Evolutionary conservation across 345 rosid species (phyloP).

Genomic region (Xanthoceras sorbifolium): DNA sequence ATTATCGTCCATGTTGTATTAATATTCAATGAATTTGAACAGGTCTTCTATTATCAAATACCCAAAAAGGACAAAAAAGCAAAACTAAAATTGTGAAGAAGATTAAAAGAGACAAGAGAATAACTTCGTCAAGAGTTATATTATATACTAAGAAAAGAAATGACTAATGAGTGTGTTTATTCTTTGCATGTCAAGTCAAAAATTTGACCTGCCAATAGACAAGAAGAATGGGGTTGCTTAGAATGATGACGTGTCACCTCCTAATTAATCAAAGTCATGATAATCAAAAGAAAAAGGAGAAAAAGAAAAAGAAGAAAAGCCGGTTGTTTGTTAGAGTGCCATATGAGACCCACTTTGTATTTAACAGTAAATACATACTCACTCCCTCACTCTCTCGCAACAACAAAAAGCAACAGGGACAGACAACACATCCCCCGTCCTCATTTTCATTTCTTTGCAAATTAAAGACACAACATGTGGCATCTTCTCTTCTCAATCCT

Average conservation of each 20-base stretch:
- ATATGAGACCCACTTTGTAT: constrained; percentile 25
- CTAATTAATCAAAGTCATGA: background rate
- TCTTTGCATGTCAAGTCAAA: background rate
- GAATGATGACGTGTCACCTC: background rate
- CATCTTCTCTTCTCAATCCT: constrained; percentile 16
- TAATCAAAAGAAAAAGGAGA: background rate
- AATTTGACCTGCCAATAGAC: background rate
- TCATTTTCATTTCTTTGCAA: constrained; percentile 12
- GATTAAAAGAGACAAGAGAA: background rate
- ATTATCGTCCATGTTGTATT: too few relatives aligned
- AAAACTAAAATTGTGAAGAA: background rate
- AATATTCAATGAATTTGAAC: background rate
- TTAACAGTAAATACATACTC: background rate
- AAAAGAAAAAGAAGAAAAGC: background rate
- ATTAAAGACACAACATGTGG: constrained; percentile 23
- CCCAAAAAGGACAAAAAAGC: background rate
- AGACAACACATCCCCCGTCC: background rate
- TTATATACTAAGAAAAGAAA: background rate
- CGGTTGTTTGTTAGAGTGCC: constrained; percentile 23
- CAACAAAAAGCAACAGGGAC: background rate
- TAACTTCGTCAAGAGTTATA: background rate
- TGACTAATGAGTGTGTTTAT: background rate
- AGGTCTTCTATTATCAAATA: background rate
- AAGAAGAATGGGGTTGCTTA: background rate
- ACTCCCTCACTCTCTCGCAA: background rate